Evolutionary conservation across 2,329 filamentous ascomycete genomes (phyloP).

Genomic region (Didymella sp.): DNA sequence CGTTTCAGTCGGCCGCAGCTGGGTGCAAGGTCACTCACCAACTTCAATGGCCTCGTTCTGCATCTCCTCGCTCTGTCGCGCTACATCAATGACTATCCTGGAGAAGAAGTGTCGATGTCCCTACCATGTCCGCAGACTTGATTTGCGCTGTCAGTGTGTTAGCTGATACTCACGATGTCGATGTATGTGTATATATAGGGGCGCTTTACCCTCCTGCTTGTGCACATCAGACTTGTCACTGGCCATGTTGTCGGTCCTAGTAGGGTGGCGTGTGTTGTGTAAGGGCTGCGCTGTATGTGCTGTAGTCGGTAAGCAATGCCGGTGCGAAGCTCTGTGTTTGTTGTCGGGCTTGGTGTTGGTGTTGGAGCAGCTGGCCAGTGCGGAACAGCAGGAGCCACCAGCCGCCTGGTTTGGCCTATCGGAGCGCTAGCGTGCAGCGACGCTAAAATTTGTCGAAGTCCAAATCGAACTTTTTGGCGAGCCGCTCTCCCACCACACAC

Average conservation of each 20-base stretch:
- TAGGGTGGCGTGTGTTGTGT: background rate
- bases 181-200: conserved; percentile 22
- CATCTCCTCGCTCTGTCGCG: conserved; percentile 88
- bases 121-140: conserved; percentile 98
- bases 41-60: conserved; percentile 94
- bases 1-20: conserved; percentile 23
- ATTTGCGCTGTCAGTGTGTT: conserved; percentile 74
- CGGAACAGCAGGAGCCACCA: conserved; percentile 18
- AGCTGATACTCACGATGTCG: conserved; percentile 27
- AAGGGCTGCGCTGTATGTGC: background rate
- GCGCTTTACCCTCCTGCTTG: conserved; percentile 57
- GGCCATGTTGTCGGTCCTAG: conserved; percentile 41
- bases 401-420: conserved; percentile 11
- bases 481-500: conserved; percentile 13
- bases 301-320: background rate
- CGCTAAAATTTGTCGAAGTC: conserved; percentile 19
- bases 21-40: conserved; percentile 65
- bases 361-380: conserved; percentile 14
- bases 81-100: conserved; percentile 22
- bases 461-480: conserved; percentile 12
- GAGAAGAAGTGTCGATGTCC: conserved; percentile 24
- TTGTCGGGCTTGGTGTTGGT: conserved; percentile 21
- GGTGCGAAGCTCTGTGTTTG: conserved; percentile 25
- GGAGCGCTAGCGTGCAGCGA: conserved; percentile 15
- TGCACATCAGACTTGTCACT: conserved; percentile 70